Conservation (phyloP, 2,329 filamentous ascomycete genomes). For the Aspergillus nomiae region DNA sequence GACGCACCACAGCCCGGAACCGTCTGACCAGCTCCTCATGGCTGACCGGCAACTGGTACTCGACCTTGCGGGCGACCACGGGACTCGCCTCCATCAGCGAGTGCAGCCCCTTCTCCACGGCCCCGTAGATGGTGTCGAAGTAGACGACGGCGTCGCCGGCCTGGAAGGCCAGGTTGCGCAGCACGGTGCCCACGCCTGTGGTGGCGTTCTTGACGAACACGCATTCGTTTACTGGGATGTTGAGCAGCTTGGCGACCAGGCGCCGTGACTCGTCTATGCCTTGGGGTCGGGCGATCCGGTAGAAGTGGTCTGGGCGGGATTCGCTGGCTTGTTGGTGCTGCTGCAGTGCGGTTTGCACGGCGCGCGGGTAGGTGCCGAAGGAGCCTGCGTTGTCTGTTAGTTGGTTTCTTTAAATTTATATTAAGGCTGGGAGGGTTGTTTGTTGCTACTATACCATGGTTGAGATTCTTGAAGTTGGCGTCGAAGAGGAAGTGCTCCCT, state of each 20-base stretch:
- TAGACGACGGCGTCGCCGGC: conserved; percentile 72
- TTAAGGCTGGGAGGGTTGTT: too few species aligned
- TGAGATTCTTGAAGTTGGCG: conserved; percentile 69
- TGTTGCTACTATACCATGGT: conserved; percentile 63
- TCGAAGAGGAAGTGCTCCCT: conserved; percentile 70
- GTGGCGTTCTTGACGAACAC: conserved; percentile 85
- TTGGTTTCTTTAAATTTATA: background rate
- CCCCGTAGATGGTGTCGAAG: conserved; percentile 78
- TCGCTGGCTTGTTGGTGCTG: conserved; percentile 70
- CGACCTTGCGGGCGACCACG: conserved; percentile 55
- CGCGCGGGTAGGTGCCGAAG: conserved; percentile 72
- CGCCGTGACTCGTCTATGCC: conserved; percentile 66
- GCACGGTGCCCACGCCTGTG: conserved; percentile 67
- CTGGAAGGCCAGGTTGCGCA: conserved; percentile 72
- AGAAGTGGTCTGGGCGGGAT: conserved; percentile 71
- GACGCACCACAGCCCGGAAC: conserved; percentile 62
- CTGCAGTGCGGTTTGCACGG: conserved; percentile 61
- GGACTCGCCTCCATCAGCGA: conserved; percentile 70
- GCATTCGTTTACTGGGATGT: conserved; percentile 64
- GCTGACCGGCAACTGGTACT: conserved; percentile 67
- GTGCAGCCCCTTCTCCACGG: conserved; percentile 72
- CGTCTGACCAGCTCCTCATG: conserved; percentile 65
- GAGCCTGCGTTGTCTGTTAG: conserved; percentile 53
- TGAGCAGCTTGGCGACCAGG: conserved; percentile 66
- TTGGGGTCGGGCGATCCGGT: conserved; percentile 66